Evolutionary conservation across 164 flowering plant species (phyloP).

Genomic region (Tinospora cordifolia): DNA sequence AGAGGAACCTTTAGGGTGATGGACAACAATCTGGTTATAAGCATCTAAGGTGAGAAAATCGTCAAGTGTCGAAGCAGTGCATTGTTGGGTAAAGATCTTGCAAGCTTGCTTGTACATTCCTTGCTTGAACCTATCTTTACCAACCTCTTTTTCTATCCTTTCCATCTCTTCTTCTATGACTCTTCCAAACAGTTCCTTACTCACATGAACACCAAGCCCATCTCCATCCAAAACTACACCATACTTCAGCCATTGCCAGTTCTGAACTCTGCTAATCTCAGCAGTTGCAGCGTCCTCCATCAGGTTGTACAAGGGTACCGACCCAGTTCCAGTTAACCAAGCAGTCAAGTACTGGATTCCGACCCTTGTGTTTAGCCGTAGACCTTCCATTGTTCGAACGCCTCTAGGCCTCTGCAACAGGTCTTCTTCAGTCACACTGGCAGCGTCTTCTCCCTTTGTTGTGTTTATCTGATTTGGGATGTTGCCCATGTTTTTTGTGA

Average conservation of each 20-base stretch:
- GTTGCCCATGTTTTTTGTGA: slow-evolving; percentile 50
- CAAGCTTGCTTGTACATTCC: slow-evolving; percentile 73
- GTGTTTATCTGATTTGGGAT: slow-evolving; percentile 59
- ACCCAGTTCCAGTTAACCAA: slow-evolving; percentile 83
- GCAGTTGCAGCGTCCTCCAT: slow-evolving; percentile 99
- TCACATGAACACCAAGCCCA: slow-evolving; percentile 56
- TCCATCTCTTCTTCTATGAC: slow-evolving; percentile 86
- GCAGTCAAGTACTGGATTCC: slow-evolving; percentile 89
- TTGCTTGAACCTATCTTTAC: slow-evolving; percentile 48
- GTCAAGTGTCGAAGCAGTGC: slow-evolving; percentile 56
- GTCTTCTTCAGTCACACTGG: slow-evolving; percentile 54
- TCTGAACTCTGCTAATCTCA: slow-evolving; percentile 85
- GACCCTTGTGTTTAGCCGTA: slow-evolving; percentile 74
- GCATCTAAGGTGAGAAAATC: slow-evolving; percentile 84
- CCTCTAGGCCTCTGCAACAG: slow-evolving; percentile 66
- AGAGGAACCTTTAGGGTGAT: slow-evolving; percentile 49
- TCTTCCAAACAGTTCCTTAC: slow-evolving; percentile 54
- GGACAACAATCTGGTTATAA: slow-evolving; percentile 56
- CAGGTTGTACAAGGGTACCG: slow-evolving; percentile 89
- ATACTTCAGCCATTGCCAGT: slow-evolving; percentile 89
- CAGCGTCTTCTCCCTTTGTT: slow-evolving; percentile 55
- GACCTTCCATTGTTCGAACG: slow-evolving; percentile 69
- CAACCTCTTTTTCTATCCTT: slow-evolving; percentile 70
- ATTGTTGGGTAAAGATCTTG: slow-evolving; percentile 62
- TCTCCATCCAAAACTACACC: slow-evolving; percentile 70